A percentile compares a stretch with the other conserved stretches of the same genome.
Conservation (phyloP, 495 filamentous ascomycete genomes). For the Articulospora tetracladia region DNA sequence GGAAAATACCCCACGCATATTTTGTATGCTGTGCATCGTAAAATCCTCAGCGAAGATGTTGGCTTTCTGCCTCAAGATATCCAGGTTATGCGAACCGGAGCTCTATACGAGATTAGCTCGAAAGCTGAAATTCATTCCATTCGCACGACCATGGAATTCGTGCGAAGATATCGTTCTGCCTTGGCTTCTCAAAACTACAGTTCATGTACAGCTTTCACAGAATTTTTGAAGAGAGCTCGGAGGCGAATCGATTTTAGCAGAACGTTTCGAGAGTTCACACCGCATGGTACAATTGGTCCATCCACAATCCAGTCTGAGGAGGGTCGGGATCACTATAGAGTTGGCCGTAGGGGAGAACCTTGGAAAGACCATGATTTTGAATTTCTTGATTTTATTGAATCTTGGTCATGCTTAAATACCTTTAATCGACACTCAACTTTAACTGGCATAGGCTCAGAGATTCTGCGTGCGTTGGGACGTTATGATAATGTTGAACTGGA, state of each 20-base stretch:
- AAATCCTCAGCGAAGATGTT: conserved; percentile 51
- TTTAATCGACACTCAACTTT: conserved; percentile 44
- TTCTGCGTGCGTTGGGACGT: conserved; percentile 67
- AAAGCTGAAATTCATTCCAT: conserved; percentile 8
- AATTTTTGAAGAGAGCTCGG: conserved; percentile 64
- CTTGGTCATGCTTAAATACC: conserved; percentile 56
- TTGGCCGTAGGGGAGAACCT: not conserved
- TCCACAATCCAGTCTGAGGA: conserved; percentile 7
- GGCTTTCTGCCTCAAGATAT: conserved; percentile 34
- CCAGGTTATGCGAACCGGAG: conserved; percentile 9
- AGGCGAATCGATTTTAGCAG: conserved; percentile 65
- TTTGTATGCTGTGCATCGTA: conserved; percentile 66
- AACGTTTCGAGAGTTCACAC: conserved; percentile 53
- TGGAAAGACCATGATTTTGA: conserved; percentile 39
- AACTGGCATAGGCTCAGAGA: conserved; percentile 59
- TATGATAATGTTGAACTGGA: conserved; percentile 61
- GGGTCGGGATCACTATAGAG: not conserved
- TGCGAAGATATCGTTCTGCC: conserved; percentile 10
- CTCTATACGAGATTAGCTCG: conserved; percentile 43
- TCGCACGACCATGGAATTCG: conserved; percentile 2
- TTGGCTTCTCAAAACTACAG: not conserved
- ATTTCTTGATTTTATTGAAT: conserved; percentile 66
- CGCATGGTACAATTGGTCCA: conserved; percentile 46
- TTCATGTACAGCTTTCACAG: conserved; percentile 28
- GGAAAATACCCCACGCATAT: conserved; percentile 45